phyloP scores from a whole-genome alignment of 1,284 basidiomycete species.

The Ustilago lituana region DNA sequence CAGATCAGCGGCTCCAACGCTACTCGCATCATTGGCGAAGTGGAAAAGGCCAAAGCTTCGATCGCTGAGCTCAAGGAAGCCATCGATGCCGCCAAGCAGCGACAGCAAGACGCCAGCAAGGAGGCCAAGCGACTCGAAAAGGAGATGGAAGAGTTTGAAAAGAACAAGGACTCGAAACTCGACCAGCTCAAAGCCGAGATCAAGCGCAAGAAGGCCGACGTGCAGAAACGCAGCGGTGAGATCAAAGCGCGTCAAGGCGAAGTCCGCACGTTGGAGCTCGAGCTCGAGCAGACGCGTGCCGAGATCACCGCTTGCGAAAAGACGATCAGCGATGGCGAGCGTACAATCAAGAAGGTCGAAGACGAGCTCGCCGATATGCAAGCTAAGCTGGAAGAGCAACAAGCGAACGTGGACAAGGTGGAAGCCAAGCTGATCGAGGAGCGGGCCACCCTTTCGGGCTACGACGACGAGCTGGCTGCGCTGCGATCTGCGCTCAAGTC shows the following conservation, averaged over 20 bases:
- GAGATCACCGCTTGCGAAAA: conserved; percentile 77
- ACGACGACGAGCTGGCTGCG: conserved; percentile 85
- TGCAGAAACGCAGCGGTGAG: conserved; percentile 81
- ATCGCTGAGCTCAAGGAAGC: conserved; percentile 77
- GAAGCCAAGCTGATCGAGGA: conserved; percentile 82
- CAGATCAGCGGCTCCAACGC: conserved; percentile 91
- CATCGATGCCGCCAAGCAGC: conserved; percentile 76
- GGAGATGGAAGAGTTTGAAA: conserved; percentile 98
- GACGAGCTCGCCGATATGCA: conserved; percentile 76
- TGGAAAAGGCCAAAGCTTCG: conserved; percentile 77
- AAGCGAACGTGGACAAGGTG: conserved; percentile 75
- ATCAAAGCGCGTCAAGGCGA: conserved; percentile 90
- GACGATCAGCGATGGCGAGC: conserved; percentile 74
- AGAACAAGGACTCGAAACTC: conserved; percentile 96
- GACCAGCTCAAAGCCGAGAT: conserved; percentile 87
- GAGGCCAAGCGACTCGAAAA: conserved; percentile 88
- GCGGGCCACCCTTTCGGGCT: conserved; percentile 83
- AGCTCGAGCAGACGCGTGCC: conserved; percentile 84
- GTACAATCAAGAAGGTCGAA: conserved; percentile 73
- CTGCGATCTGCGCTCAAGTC: conserved; percentile 82
- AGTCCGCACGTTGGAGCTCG: conserved; percentile 84
- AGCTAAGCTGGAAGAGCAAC: conserved; percentile 72
- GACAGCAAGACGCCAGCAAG: conserved; percentile 78
- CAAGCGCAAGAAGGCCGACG: conserved; percentile 79
- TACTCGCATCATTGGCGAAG: conserved; percentile 79